A percentile compares a stretch with the other conserved stretches of the same genome.
Conservation (phyloP, 495 filamentous ascomycete species). For the Penicillium longicatenatum region DNA sequence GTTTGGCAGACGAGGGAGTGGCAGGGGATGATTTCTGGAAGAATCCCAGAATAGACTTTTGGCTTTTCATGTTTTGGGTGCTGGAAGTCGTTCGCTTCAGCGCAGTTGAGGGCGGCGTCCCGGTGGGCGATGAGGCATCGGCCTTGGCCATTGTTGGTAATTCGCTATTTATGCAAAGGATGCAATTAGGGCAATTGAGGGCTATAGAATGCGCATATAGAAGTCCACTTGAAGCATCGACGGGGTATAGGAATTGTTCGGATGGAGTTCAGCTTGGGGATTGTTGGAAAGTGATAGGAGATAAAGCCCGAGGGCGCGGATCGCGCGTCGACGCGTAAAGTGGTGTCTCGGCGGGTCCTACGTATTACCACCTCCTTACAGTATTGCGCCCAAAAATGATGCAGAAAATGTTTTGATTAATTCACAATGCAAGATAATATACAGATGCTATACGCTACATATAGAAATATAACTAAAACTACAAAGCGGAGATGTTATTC, state of each 20-base stretch:
- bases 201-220: slow-evolving; percentile 8
- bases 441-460: slow-evolving; percentile 25
- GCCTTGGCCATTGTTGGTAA: slow-evolving; percentile 39
- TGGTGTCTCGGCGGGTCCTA: slow-evolving; percentile 15
- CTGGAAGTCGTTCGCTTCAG: slow-evolving; percentile 50
- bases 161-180: slow-evolving; percentile 2
- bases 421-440: not conserved
- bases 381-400: not conserved
- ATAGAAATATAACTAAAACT: slow-evolving; percentile 17
- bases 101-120: slow-evolving; percentile 39
- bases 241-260: not conserved
- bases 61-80: slow-evolving; percentile 63
- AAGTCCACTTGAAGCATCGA: not conserved
- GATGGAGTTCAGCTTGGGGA: not conserved
- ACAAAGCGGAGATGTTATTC: slow-evolving; percentile 21
- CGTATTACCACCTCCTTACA: not conserved
- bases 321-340: slow-evolving; percentile 48
- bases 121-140: slow-evolving; percentile 41
- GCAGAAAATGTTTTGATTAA: not conserved
- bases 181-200: slow-evolving; percentile 6
- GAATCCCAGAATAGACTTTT: slow-evolving; percentile 83
- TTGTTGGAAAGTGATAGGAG: slow-evolving; percentile 9
- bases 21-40: slow-evolving; percentile 68
- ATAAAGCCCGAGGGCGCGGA: slow-evolving; percentile 18
- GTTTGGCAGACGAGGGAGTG: slow-evolving; percentile 36